Evolutionary conservation across 495 filamentous ascomycete species (phyloP).

Genomic region (Penicillium waksmanii): DNA sequence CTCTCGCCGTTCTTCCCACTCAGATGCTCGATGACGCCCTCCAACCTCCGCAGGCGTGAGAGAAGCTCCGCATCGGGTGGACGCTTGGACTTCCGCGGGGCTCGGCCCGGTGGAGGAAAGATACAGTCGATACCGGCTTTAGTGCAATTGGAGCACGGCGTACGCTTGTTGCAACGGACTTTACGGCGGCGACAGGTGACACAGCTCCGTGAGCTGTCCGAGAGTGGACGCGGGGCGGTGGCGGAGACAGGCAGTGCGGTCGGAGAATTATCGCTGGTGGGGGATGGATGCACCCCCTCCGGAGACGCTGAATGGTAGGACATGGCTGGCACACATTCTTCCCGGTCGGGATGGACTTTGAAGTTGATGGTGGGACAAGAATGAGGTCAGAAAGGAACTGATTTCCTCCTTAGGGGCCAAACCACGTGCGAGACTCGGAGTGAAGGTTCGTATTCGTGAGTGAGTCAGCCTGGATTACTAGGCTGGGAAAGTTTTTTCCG

Average conservation of each 20-base stretch:
- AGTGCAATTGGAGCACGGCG: constrained; percentile 83
- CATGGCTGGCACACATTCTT: constrained; percentile 33
- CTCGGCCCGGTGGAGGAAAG: constrained; percentile 81
- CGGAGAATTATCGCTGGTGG: constrained; percentile 30
- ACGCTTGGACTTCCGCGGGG: constrained; percentile 69
- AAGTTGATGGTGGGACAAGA: neutral
- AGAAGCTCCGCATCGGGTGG: constrained; percentile 77
- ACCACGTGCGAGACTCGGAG: constrained; percentile 11
- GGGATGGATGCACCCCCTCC: constrained; percentile 21
- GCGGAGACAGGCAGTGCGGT: constrained; percentile 18
- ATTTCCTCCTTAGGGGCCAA: constrained; percentile 14
- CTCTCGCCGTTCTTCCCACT: constrained; percentile 34
- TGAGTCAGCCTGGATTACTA: neutral
- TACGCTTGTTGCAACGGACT: constrained; percentile 83
- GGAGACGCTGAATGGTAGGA: constrained; percentile 35
- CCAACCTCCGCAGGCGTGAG: constrained; percentile 74
- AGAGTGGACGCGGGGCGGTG: constrained; percentile 20
- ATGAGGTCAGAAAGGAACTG: neutral
- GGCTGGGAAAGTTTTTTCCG: neutral
- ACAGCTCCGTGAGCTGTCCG: constrained; percentile 70
- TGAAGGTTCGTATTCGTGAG: neutral
- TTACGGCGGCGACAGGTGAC: constrained; percentile 83
- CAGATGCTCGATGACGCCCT: constrained; percentile 78
- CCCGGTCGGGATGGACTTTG: neutral
- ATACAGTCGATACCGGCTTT: constrained; percentile 79